Base-by-base conservation (phyloP, 257 asterid genomes). In the Penstemon davidsonii region DNA sequence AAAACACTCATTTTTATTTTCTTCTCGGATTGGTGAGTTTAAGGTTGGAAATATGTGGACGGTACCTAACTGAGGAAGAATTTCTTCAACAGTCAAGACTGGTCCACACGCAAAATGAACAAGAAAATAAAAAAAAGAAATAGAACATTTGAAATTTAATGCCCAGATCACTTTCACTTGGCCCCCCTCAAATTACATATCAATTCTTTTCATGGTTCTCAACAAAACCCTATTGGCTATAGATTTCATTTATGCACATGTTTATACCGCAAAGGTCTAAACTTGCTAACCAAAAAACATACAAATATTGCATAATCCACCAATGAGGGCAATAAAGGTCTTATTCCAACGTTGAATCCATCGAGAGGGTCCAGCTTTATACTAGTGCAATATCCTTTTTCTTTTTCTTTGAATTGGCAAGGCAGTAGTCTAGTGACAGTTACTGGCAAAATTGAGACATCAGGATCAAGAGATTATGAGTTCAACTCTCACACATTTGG, bases 21-120 rank as follows among this genome's bases (percentile, higher is more conserved):
- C 33, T 25, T 25, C 33, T 25, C 2, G 33, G 33, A 25, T 25
- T 25, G 33, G 2, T 25, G 33, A 25, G 2, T 25, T 78, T 25
- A 25, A 25, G 33, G 33, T 25, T 69, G 45, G 71, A 56, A 38
- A 43, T 33, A 55, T 8, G 59, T 58, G 62, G 64, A 66, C 76
- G 37, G 51, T 69, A 61, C 18, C 33, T 25, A 25, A 25, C 33
- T 8, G 51, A 55, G 65, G 70, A 74, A 75, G 70, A 7, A 60
- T 36, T 40, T 6, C 4, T 9, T 4, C 57, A 69, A 72, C 56
- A 75, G 76, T 82, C 76, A 58, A 73, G 45, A 71, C 15, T 67
- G 84, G 82, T 82, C 87, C 87, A 82, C 87, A 73, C 84, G 78
- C 60, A 50, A 43, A 70, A 50, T 5, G 53, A 70, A 69, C 39